Percentiles rank a stretch among this genome's conserved stretches.
Evolutionary conservation across 345 rosid genomes (phyloP).

Genomic region (Populus nigra): DNA sequence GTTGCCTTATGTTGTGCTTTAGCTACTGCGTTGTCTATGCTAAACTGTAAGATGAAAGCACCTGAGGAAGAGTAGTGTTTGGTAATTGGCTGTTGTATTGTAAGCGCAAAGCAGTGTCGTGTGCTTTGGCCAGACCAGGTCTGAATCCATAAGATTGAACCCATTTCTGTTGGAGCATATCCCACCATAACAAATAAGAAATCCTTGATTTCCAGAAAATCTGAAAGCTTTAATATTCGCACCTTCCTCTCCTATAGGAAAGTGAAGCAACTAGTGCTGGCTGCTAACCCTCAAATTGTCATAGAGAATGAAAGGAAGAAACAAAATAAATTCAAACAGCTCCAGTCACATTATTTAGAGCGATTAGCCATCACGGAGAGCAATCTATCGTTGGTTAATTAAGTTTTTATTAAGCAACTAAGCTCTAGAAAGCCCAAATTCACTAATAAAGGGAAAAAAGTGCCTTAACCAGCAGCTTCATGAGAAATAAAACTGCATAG

Average conservation of each 20-base stretch:
- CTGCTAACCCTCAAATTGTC: background rate
- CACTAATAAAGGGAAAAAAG: background rate
- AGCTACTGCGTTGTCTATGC: background rate
- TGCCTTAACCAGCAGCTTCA: background rate
- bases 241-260: background rate
- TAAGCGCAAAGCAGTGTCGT: background rate
- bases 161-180: slow-evolving; percentile 58
- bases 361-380: background rate
- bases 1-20: background rate
- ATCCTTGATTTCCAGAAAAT: background rate
- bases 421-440: background rate
- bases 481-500: background rate
- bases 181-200: slow-evolving; percentile 1
- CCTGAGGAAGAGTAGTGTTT: background rate
- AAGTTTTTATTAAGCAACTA: background rate
- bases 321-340: background rate
- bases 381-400: background rate
- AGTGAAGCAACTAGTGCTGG: background rate
- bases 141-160: slow-evolving; percentile 78
- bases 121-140: slow-evolving; percentile 65
- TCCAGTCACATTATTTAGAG: background rate
- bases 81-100: background rate
- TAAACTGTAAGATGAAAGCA: background rate
- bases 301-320: background rate
- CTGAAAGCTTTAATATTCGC: background rate